Evolutionary conservation across 2,329 filamentous ascomycete genomes (phyloP).

Genomic region (Ophiostoma perfectum): DNA sequence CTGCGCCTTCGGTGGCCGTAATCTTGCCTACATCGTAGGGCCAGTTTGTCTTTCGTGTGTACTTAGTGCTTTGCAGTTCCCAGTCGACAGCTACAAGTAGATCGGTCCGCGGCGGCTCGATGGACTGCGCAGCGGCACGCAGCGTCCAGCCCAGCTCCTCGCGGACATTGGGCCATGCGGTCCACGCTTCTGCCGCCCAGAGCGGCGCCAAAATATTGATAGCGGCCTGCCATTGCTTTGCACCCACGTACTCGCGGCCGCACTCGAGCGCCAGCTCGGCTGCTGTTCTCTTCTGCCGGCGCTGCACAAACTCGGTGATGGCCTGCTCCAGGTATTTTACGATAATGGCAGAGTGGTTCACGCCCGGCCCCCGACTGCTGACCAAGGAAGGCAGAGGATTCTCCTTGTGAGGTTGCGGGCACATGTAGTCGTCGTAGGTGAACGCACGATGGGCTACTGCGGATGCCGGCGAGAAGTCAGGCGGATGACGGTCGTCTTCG

Average conservation of each 20-base stretch:
- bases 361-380: constrained; percentile 32
- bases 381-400: constrained; percentile 39
- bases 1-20: constrained; percentile 46
- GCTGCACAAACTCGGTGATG: constrained; percentile 48
- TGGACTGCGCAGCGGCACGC: constrained; percentile 49
- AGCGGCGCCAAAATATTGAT: constrained; percentile 50
- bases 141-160: constrained; percentile 60
- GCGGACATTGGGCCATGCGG: constrained; percentile 55
- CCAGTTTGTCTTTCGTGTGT: constrained; percentile 51
- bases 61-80: constrained; percentile 57
- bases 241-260: constrained; percentile 49
- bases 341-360: constrained; percentile 53
- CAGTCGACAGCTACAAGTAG: constrained; percentile 59
- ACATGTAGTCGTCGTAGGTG: constrained; percentile 61
- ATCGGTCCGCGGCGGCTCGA: constrained; percentile 43
- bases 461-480: constrained; percentile 44
- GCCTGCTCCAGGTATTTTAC: constrained; percentile 49
- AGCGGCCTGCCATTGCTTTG: constrained; percentile 49
- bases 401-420: constrained; percentile 57
- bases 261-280: constrained; percentile 55
- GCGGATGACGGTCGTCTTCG: constrained; percentile 52
- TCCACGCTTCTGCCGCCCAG: constrained; percentile 41
- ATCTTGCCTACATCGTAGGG: constrained; percentile 53
- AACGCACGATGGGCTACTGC: constrained; percentile 48
- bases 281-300: constrained; percentile 48